A percentile compares a stretch with the other conserved stretches of the same genome.
phyloP scores from a whole-genome alignment of 108 stramenopile genomes.

The Stephanodiscus minutulus region DNA sequence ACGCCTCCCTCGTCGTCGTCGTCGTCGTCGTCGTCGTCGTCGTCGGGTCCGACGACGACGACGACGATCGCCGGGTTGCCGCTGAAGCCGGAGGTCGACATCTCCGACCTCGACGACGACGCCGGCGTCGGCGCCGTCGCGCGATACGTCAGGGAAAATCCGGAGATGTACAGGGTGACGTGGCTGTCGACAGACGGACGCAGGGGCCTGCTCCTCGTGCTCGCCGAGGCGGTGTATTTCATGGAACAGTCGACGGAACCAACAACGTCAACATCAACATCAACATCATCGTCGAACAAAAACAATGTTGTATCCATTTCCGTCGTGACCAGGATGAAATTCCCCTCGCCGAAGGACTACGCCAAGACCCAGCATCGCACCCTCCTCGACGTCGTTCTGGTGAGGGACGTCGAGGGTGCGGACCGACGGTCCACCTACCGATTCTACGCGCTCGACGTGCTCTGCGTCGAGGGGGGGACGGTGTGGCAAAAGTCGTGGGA shows the following conservation, averaged over 20 bases:
- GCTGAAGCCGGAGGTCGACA: slow-evolving; percentile 28
- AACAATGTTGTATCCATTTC: slow-evolving; percentile 19
- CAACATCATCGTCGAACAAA: not conserved
- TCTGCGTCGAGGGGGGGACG: slow-evolving; percentile 47
- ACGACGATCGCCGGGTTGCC: slow-evolving; percentile 18
- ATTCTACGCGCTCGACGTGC: slow-evolving; percentile 43
- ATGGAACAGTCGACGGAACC: slow-evolving; percentile 24
- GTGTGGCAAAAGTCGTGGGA: slow-evolving; percentile 51
- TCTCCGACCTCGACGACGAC: slow-evolving; percentile 16
- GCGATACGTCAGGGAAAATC: slow-evolving; percentile 31
- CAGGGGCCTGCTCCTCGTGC: slow-evolving; percentile 52
- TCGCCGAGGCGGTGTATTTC: slow-evolving; percentile 53
- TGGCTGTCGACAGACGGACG: slow-evolving; percentile 51
- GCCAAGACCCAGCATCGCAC: slow-evolving; percentile 47
- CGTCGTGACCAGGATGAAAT: slow-evolving; percentile 36
- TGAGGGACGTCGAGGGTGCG: slow-evolving; percentile 38
- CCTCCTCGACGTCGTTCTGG: slow-evolving; percentile 49
- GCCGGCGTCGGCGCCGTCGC: slow-evolving; percentile 1
- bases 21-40: not conserved
- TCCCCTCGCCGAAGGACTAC: slow-evolving; percentile 47
- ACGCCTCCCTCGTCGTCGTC: slow-evolving; percentile 8
- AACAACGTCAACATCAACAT: not conserved
- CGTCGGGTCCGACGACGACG: not conserved
- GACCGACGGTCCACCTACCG: slow-evolving; percentile 20
- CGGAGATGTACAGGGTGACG: slow-evolving; percentile 40